Base-by-base conservation (phyloP, 108 stramenopile genomes). In the Nitzschia palea region DNA sequence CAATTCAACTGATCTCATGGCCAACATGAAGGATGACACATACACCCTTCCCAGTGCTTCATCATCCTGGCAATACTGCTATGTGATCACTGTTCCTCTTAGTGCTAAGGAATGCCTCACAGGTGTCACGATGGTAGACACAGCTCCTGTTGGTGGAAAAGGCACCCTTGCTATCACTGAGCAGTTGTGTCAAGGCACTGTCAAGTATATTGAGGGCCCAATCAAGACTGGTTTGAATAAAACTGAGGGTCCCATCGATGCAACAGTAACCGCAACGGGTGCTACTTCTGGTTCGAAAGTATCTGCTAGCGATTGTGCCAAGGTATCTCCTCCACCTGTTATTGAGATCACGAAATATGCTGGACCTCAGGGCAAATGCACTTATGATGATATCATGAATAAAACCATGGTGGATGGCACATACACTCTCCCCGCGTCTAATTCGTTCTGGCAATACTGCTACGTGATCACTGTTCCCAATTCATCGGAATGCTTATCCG, bases 321-420 rank as follows among this genome's bases (percentile, higher is more conserved):
- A n/a, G n/a, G n/a, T n/a, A n/a, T n/a, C n/a, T n/a, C n/a, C n/a
- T n/a, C n/a, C n/a, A n/a, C n/a, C n/a, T n/a, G n/a, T n/a, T n/a
- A n/a, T 55, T 31, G 3, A 55, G 31, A 55, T 55, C 20, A 31
- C 15, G n/a, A 55, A 55, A 17, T 55, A 55, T 20, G 54, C 54
- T 5, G 54, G 54, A 29, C 54, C 54, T 28, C 30, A 9, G 5
- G 54, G 29, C 10, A 29, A 8, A 5, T 55, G 54, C 20, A 55
- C 28, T 32, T 8, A 23, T 20, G 29, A 5, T 6, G 54, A 20
- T 27, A 20, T 51, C 18, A 20, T 48, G 17, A 32, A 29, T 27
- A 55, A 30, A 4, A n/a, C n/a, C n/a, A 4, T 55, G 4, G 14
- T 20, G 12, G 54, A 55, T 31, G 54, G 30, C 54, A 20, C 20